Percentiles rank a stretch among this genome's conserved stretches.
Conservation (phyloP, 208 protist genomes). For the Vickermania ingenoplastis region DNA sequence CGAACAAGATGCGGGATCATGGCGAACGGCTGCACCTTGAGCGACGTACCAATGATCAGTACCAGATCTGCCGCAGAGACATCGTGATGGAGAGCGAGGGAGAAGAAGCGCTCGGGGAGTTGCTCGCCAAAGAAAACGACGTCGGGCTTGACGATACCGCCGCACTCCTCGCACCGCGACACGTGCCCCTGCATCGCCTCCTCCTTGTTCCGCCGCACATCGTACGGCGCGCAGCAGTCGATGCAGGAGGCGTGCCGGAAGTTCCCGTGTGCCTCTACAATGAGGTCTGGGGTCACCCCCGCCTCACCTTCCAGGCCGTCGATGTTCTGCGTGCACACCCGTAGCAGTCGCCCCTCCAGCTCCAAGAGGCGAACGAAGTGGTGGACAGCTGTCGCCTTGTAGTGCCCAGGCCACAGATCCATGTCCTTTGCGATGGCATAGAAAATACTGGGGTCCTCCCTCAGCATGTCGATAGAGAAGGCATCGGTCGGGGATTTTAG, state of each 20-base stretch:
- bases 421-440: conserved; percentile 83
- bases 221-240: conserved; percentile 48
- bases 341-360: conserved; percentile 85
- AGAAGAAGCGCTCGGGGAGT: conserved; percentile 84
- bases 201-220: conserved; percentile 18
- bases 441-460: conserved; percentile 82
- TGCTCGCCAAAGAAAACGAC: conserved; percentile 96
- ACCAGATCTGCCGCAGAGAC: conserved; percentile 75
- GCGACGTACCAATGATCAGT: conserved; percentile 93
- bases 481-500: conserved; percentile 83
- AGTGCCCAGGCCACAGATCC: conserved; percentile 76
- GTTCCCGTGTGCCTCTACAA: conserved; percentile 95
- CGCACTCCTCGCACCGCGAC: conserved; percentile 51
- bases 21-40: conserved; percentile 92
- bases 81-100: too few species aligned
- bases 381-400: conserved; percentile 83
- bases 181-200: conserved; percentile 34
- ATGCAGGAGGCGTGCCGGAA: conserved; percentile 85
- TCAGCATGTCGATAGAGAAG: conserved; percentile 88
- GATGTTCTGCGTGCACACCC: conserved; percentile 97
- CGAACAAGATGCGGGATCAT: conserved; percentile 48
- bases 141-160: conserved; percentile 91
- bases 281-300: conserved; percentile 56
- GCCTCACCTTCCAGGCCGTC: conserved; percentile 87
- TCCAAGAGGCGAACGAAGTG: conserved; percentile 90